Percentiles rank a stretch among this genome's conserved stretches.
Evolutionary conservation across 2,329 filamentous ascomycete species (phyloP).

Genomic region (Aureobasidium leucospermi): DNA sequence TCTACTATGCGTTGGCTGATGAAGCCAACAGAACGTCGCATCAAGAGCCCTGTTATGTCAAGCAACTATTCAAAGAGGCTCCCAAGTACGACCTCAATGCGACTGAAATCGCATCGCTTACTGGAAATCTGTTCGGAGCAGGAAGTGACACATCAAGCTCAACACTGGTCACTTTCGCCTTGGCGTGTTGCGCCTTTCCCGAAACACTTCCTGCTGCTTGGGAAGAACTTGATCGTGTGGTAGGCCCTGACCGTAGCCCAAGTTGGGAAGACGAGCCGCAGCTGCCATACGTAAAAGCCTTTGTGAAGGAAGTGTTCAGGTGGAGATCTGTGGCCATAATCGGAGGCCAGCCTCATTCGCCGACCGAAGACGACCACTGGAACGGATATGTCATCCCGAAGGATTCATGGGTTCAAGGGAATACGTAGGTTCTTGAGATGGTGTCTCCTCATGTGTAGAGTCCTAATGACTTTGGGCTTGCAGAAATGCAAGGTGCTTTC

Average conservation of each 20-base stretch:
- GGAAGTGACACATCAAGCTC: conserved; percentile 45
- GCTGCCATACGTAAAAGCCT: conserved; percentile 62
- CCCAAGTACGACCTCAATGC: conserved; percentile 39
- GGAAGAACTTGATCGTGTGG: conserved; percentile 30
- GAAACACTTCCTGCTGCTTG: conserved; percentile 31
- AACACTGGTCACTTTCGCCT: conserved; percentile 42
- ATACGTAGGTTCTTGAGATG: conserved; percentile 4
- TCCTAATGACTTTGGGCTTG: background rate
- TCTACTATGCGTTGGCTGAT: conserved; percentile 47
- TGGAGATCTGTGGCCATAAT: conserved; percentile 73
- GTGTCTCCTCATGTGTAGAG: background rate
- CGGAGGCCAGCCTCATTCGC: conserved; percentile 50
- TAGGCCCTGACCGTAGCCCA: conserved; percentile 27
- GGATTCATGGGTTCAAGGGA: conserved; percentile 20
- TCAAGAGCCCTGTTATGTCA: conserved; percentile 37
- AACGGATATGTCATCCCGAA: conserved; percentile 23
- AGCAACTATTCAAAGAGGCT: conserved; percentile 42
- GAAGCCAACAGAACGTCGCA: conserved; percentile 39
- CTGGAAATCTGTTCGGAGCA: conserved; percentile 41
- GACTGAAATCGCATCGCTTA: conserved; percentile 38
- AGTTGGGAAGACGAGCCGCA: conserved; percentile 52
- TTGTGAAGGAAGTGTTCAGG: conserved; percentile 68
- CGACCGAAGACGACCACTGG: conserved; percentile 21
- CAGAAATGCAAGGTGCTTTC: too few relatives aligned
- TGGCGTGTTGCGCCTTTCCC: conserved; percentile 43